A percentile compares a stretch with the other conserved stretches of the same genome.
Evolutionary conservation across 306 rosid genomes (phyloP).

Genomic region (Senna siamea): DNA sequence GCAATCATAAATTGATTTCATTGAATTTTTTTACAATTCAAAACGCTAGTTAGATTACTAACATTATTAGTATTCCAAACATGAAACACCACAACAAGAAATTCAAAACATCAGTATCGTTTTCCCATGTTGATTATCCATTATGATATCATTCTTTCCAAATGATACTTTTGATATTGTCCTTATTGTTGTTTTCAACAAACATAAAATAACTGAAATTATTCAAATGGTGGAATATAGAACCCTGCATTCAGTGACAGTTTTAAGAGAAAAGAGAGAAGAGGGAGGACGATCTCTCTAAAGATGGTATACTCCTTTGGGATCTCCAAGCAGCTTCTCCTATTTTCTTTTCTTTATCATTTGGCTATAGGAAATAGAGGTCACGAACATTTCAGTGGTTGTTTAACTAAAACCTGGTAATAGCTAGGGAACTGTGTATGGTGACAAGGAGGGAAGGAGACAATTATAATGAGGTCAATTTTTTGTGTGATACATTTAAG

Average conservation of each 20-base stretch:
- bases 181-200: not conserved
- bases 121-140: not conserved
- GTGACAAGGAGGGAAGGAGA: not conserved
- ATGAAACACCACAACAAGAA: not conserved
- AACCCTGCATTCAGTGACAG: not conserved
- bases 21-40: slow-evolving; percentile 14
- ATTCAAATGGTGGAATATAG: not conserved
- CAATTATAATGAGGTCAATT: not conserved
- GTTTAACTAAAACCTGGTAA: not conserved
- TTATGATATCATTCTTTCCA: not conserved
- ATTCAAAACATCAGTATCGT: not conserved
- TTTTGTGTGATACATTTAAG: not conserved
- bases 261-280: not conserved
- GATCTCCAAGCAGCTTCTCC: not conserved
- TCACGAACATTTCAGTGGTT: not conserved
- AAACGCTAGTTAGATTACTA: not conserved
- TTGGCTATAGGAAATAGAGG: not conserved
- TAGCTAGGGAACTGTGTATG: not conserved
- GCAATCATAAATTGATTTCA: slow-evolving; percentile 17
- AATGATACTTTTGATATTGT: not conserved
- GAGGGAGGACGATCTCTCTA: not conserved
- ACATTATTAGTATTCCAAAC: slow-evolving; percentile 19
- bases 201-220: not conserved
- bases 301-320: not conserved
- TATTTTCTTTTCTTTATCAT: not conserved